Evolutionary conservation across 192 early-diverging fungal species (phyloP), one percentile per base, ranked within the genome.

Genomic region (Physocladia obscura): DNA sequence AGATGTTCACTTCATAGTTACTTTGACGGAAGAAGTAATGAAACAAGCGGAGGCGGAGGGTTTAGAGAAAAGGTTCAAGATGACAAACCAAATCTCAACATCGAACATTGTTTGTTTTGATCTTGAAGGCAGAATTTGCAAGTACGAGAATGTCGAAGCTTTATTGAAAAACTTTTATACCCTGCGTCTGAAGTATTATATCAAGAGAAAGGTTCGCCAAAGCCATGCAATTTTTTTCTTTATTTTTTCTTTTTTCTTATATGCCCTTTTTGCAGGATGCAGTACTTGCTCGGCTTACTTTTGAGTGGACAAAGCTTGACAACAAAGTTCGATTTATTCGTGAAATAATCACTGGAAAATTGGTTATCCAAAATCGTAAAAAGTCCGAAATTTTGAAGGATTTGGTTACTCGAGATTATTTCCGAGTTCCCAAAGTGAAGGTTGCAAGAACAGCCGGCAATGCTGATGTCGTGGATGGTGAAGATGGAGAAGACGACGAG

Each of bases 61-160:
- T 1, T 71, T 97, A 21, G 88, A 91, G 57, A 93, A 92, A 59
- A 75, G 78, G 35, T 93, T 99, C 73, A 95, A 93, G 77, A 74
- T 95, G 4, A 75, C 78, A 13, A 77, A 82, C 8, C 78, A 83
- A 22, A 82, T 99, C 38, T 71, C 88, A 2, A 96, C 92, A 0
- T 85, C 85, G 21, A 99, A 99, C 76, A 88, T 99, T 85, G 93
- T 97, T 3, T 96, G 93, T 76, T 97, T 97, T 74, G 93, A 99
- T 81, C 77, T 82, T 22, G 79, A 93, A 30, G 93, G 92, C 22
- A 87, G 92, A 5, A 86, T 99, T 56, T 83, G 86, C 56, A 93
- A 91, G 75, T 97, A 94, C 75, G 69, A 69, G 17, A 82, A 75
- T 0, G 81, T 93, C 2, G 87, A 92, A 61, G 88, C 92, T 29